Conservation (phyloP, 1,284 basidiomycete species). For the Rhodotorula glutinis region DNA sequence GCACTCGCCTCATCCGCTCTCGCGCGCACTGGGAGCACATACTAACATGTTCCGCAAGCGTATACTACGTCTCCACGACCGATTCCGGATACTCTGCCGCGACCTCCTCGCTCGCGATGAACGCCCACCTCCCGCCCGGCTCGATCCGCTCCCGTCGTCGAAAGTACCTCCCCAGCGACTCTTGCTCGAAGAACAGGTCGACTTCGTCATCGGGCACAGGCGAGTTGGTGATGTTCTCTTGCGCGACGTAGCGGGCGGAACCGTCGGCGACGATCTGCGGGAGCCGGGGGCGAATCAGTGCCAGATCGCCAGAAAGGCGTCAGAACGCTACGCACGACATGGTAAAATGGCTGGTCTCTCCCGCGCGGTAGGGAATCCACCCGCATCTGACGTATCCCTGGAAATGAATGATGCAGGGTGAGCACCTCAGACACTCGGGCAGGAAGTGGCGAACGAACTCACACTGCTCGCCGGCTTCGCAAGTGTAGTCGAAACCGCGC, state of each 20-base stretch:
- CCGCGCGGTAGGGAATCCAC: constrained; percentile 30
- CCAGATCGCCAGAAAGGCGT: not conserved
- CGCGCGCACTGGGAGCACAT: too few relatives aligned
- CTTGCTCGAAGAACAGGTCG: constrained; percentile 6
- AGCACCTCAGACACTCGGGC: not conserved
- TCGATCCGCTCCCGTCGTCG: constrained; percentile 10
- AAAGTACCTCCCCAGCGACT: constrained; percentile 29
- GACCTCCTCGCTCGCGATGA: constrained; percentile 23
- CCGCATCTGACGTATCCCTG: constrained; percentile 22
- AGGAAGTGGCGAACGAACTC: not conserved
- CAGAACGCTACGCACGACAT: constrained; percentile 22
- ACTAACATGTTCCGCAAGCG: too few relatives aligned
- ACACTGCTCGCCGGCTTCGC: constrained; percentile 35
- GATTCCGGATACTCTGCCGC: constrained; percentile 33
- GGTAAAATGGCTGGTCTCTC: constrained; percentile 34
- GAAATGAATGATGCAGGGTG: not conserved
- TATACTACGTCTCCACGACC: not conserved
- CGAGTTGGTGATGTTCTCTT: constrained; percentile 28
- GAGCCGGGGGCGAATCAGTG: not conserved
- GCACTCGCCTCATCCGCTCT: too few relatives aligned
- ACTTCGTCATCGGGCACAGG: not conserved
- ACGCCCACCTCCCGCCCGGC: constrained; percentile 14
- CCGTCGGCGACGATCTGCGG: constrained; percentile 19
- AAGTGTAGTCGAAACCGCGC: constrained; percentile 32
- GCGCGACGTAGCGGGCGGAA: constrained; percentile 28